A percentile compares a stretch with the other conserved stretches of the same genome.
phyloP scores from a whole-genome alignment of 768 basidiomycete genomes.

The Kwoniella botswanensis region DNA sequence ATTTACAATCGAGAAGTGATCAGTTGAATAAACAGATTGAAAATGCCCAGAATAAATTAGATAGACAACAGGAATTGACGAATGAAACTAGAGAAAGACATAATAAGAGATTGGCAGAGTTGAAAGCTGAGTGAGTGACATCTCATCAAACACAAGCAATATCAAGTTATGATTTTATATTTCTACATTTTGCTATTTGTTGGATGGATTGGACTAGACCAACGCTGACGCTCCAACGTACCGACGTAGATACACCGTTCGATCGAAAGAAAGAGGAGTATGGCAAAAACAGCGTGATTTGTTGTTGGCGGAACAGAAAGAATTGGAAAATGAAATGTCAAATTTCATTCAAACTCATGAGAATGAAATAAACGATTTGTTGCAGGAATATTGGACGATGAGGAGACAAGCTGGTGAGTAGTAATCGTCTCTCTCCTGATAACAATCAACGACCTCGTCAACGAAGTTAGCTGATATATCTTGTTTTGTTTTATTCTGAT shows the following conservation, averaged over 20 bases:
- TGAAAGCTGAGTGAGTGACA: conserved; percentile 76
- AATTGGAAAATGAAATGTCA: conserved; percentile 71
- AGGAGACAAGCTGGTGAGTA: conserved; percentile 50
- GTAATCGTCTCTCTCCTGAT: background rate
- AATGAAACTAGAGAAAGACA: conserved; percentile 79
- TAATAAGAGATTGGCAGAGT: conserved; percentile 72
- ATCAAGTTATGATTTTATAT: conserved; percentile 49
- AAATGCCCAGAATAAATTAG: conserved; percentile 82
- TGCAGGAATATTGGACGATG: conserved; percentile 69
- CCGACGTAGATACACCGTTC: conserved; percentile 57
- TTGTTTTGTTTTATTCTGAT: background rate
- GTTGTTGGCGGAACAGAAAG: conserved; percentile 71
- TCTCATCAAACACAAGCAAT: no score
- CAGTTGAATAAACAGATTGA: conserved; percentile 78
- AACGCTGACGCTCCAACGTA: background rate
- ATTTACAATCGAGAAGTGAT: conserved; percentile 73
- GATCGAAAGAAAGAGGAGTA: conserved; percentile 39
- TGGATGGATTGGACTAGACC: background rate
- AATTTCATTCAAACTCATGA: conserved; percentile 64
- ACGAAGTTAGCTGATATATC: background rate
- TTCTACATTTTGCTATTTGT: background rate
- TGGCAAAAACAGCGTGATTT: conserved; percentile 44
- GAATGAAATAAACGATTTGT: conserved; percentile 75
- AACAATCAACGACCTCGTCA: background rate
- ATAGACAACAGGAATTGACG: conserved; percentile 75